Evolutionary conservation across 2,329 filamentous ascomycete genomes (phyloP), one percentile per base, ranked within the genome.

Genomic region (Bipolaris oryzae): DNA sequence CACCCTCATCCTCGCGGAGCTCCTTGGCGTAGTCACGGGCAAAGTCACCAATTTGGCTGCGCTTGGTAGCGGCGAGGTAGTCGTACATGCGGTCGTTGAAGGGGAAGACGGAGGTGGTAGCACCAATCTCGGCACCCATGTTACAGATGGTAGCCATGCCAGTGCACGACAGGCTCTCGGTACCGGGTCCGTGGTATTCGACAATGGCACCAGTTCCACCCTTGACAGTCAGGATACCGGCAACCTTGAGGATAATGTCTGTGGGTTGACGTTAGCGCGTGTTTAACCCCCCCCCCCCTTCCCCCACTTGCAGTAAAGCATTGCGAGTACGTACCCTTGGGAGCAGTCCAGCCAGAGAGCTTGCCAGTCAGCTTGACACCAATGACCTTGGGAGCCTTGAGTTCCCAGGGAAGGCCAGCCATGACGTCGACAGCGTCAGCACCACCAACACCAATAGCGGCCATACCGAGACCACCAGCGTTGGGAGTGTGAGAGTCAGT

Each of bases 31-130:
- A 98, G 35, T 82, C 75, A 67, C 91, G 89, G 52, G 95, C 86
- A 76, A 93, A 97, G 77, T 98, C 92, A 73, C 91, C 95, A 70
- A 99, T 97, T 15, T 89, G 85, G 74, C 86, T 83, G 74, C 95
- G 90, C 86, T 96, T 97, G 70, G 95, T 99, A 39, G 92, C 91
- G 42, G 82, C 83, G 41, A 99, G 87, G 83, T 98, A 99, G 76
- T 97, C 90, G 84, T 96, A 91, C 93, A 96, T 96, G 76, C 90
- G 87, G 79, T 97, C 91, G 82, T 96, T 96, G 88, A 96, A 99
- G 69, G 93, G 92, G 89, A 99, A 99, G 42, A 98, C 75, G 15
- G 92, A 96, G 52, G 94, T 97, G 18, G 94, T 98, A 57, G 93
- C 89, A 72, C 90, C 89, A 64, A 87, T 86, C 73, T 87, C 84